Percentiles rank a stretch among this genome's conserved stretches.
These are phyloP conservation scores for Lagenaria siceraria DNA, from an alignment of 306 rosid genomes.

Conservation along the genomic window DNA sequence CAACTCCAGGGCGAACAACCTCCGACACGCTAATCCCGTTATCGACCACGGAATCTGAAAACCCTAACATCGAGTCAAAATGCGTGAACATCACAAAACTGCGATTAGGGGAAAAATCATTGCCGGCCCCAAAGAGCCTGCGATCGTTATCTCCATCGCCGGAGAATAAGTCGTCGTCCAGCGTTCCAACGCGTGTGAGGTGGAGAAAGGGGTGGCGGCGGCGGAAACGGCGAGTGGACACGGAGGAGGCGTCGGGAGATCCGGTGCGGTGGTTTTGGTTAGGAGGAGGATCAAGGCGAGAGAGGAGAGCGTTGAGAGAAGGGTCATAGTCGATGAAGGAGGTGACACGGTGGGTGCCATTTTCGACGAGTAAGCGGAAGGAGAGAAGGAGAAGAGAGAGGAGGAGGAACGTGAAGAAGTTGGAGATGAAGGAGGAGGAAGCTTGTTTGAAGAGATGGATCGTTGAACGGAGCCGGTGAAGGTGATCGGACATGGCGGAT, in stretches of 20 bases:
- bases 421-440: slow-evolving; percentile 28
- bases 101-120: slow-evolving; percentile 26
- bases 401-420: slow-evolving; percentile 50
- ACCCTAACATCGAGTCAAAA: slow-evolving; percentile 29
- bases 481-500: slow-evolving; percentile 52
- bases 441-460: slow-evolving; percentile 40
- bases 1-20: slow-evolving; percentile 49
- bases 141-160: slow-evolving; percentile 69
- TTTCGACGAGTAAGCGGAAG: slow-evolving; percentile 62
- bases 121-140: slow-evolving; percentile 33
- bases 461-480: slow-evolving; percentile 48
- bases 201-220: slow-evolving; percentile 61
- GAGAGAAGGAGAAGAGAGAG: slow-evolving; percentile 69
- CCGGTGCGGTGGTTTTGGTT: neutral
- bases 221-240: slow-evolving; percentile 20
- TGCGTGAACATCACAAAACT: slow-evolving; percentile 28
- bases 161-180: slow-evolving; percentile 79
- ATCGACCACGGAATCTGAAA: slow-evolving; percentile 48
- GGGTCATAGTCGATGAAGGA: slow-evolving; percentile 83
- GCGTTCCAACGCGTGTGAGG: slow-evolving; percentile 74
- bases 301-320: slow-evolving; percentile 54
- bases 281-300: slow-evolving; percentile 65
- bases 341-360: slow-evolving; percentile 53
- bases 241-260: slow-evolving; percentile 17
- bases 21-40: slow-evolving; percentile 54